phyloP scores from a whole-genome alignment of 1,284 basidiomycete genomes.

The Phaffia rhodozyma region DNA sequence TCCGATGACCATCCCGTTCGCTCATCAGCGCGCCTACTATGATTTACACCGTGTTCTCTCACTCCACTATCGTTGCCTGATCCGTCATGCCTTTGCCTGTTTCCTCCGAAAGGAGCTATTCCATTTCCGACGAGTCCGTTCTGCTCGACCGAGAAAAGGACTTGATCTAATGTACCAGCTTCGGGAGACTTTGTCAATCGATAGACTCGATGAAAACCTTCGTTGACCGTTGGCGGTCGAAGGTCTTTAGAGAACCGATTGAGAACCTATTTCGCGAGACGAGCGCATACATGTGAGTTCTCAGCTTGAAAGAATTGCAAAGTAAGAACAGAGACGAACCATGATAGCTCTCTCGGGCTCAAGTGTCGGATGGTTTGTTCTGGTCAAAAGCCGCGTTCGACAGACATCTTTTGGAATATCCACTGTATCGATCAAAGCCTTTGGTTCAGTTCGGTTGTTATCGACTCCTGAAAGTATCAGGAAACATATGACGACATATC shows the following conservation, averaged over 20 bases:
- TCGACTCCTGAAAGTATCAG: neutral
- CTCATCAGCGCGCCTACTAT: no score
- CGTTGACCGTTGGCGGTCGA: neutral
- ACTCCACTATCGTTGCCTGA: no score
- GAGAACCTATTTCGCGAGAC: constrained; percentile 1
- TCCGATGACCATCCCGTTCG: no score
- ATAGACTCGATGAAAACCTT: constrained; percentile 13
- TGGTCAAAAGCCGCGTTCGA: neutral
- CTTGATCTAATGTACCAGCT: no score
- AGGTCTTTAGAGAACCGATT: constrained; percentile 12
- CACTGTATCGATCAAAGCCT: neutral
- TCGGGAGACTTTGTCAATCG: neutral
- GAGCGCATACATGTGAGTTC: no score
- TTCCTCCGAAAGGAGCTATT: no score
- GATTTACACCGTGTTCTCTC: no score
- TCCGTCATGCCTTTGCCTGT: no score
- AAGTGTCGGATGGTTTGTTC: constrained; percentile 12
- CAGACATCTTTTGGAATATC: constrained; percentile 9
- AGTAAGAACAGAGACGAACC: neutral
- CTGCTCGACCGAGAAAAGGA: no score
- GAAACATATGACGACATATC: neutral
- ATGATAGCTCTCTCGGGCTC: constrained; percentile 1
- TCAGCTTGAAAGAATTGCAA: neutral
- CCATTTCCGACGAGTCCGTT: no score
- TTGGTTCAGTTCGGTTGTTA: neutral